Conservation (phyloP, 1,139 yeast species). For the Candida labiduridarum region DNA sequence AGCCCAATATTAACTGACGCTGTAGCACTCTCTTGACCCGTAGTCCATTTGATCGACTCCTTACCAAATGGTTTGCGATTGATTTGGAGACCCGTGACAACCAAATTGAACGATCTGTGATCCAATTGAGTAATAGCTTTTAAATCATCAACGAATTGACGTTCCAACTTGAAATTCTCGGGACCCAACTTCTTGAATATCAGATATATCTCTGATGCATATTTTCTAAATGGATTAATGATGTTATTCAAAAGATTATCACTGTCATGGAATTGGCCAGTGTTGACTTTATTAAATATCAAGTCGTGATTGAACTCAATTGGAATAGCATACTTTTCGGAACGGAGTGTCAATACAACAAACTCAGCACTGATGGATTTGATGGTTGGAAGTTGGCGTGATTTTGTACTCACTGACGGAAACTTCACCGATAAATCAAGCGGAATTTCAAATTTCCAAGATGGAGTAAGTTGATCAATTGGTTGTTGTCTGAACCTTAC, state of each 20-base stretch:
- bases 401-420: conserved; percentile 8
- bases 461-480: conserved; percentile 14
- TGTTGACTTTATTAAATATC: conserved; percentile 27
- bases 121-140: conserved; percentile 29
- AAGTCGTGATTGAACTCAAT: conserved; percentile 45
- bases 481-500: conserved; percentile 20
- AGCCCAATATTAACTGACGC: conserved; percentile 14
- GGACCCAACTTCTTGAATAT: conserved; percentile 25
- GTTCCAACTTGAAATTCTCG: conserved; percentile 32
- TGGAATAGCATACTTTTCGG: conserved; percentile 37
- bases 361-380: conserved; percentile 34
- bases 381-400: conserved; percentile 28
- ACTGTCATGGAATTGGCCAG: conserved; percentile 18
- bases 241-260: conserved; percentile 31
- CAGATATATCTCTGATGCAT: conserved; percentile 23
- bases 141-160: conserved; percentile 32
- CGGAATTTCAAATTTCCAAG: conserved; percentile 37
- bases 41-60: conserved; percentile 9
- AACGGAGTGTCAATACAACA: conserved; percentile 34
- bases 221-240: conserved; percentile 23
- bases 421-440: conserved; percentile 20
- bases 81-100: conserved; percentile 19
- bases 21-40: not conserved
- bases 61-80: conserved; percentile 9
- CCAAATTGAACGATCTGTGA: conserved; percentile 30